Percentiles rank a stretch among this genome's conserved stretches.
These are phyloP conservation scores for Leptomonas seymouri DNA, from an alignment of 208 protist genomes.

Conservation along the genomic window DNA sequence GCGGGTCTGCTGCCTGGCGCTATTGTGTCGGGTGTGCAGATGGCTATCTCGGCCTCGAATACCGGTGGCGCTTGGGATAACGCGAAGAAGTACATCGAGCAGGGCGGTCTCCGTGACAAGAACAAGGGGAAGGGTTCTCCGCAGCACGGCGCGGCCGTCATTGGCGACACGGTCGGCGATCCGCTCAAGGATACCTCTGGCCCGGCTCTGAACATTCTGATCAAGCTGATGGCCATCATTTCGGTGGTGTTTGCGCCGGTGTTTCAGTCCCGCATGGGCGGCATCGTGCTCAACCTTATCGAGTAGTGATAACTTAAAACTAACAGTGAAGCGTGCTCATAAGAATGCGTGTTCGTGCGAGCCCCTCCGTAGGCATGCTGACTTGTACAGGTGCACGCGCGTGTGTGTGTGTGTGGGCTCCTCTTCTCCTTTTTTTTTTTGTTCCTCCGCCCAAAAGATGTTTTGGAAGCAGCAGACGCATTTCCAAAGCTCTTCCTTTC, in stretches of 20 bases:
- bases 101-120: slow-evolving; percentile 83
- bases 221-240: slow-evolving; percentile 96
- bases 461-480: not conserved
- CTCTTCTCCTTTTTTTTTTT: not conserved
- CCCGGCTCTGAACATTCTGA: slow-evolving; percentile 95
- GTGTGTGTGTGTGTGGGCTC: not conserved
- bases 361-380: not conserved
- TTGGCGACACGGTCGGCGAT: slow-evolving; percentile 97
- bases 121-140: slow-evolving; percentile 92
- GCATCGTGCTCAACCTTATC: slow-evolving; percentile 57
- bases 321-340: slow-evolving; percentile 1
- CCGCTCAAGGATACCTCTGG: slow-evolving; percentile 97
- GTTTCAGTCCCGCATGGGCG: slow-evolving; percentile 80
- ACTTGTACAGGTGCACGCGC: not conserved
- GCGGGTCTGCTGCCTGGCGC: slow-evolving; percentile 90
- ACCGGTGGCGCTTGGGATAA: slow-evolving; percentile 98
- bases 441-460: not conserved
- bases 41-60: slow-evolving; percentile 95
- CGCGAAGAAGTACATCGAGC: slow-evolving; percentile 98
- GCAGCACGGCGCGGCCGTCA: slow-evolving; percentile 95
- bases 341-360: not conserved
- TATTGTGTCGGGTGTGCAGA: slow-evolving; percentile 92
- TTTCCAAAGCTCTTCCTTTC: not conserved
- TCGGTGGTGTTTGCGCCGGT: slow-evolving; percentile 94
- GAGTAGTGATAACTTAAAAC: slow-evolving; percentile 37